These are phyloP conservation scores for Chamaecyparis obtusa DNA, from an alignment of 75 land plant genomes.

Conservation along the genomic window DNA sequence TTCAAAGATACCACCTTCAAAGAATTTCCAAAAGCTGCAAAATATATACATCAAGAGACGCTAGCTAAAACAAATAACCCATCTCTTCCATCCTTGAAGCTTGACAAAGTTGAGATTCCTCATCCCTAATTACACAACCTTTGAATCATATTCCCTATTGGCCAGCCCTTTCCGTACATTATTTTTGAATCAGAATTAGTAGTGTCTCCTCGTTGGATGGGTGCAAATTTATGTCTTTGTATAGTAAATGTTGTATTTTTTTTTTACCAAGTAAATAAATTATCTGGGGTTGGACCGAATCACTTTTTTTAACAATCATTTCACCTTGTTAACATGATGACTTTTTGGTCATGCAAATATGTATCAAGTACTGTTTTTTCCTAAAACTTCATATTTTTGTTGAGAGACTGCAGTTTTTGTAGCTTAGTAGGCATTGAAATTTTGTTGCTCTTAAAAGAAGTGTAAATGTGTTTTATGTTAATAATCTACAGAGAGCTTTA, in stretches of 20 bases:
- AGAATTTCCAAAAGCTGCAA: too few species aligned
- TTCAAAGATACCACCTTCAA: too few species aligned
- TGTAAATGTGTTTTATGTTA: background rate
- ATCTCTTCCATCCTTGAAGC: too few species aligned
- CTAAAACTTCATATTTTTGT: background rate
- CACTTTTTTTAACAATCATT: background rate
- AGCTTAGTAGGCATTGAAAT: background rate
- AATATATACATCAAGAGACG: too few species aligned
- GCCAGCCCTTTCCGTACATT: background rate
- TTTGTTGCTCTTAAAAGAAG: background rate
- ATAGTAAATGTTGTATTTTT: background rate
- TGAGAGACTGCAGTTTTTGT: background rate
- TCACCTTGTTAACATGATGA: background rate
- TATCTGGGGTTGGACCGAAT: background rate
- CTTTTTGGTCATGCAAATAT: background rate
- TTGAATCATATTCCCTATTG: background rate
- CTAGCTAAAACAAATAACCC: too few species aligned
- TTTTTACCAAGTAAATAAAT: background rate
- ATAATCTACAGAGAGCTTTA: slow-evolving; percentile 24
- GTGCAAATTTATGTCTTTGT: background rate
- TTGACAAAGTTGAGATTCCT: too few species aligned
- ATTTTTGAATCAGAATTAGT: background rate
- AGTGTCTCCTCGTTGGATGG: background rate
- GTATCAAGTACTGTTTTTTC: background rate
- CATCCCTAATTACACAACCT: too few species aligned